Conservation (phyloP, 2,329 filamentous ascomycete genomes). For the Aspergillus terreus region DNA sequence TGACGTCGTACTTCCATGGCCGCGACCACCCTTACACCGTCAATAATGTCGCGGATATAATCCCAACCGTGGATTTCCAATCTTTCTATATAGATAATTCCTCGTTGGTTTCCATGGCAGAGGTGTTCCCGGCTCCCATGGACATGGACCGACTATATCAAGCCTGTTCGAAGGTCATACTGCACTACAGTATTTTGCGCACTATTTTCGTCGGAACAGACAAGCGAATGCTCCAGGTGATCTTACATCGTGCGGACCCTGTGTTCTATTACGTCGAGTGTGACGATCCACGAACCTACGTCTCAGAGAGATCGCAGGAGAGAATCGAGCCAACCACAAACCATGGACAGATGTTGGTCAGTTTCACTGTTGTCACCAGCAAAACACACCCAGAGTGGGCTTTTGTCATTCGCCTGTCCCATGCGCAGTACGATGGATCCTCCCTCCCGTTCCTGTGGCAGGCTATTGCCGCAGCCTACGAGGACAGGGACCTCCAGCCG, state of each 20-base stretch:
- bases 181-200: conserved; percentile 9
- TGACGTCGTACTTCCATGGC: background rate
- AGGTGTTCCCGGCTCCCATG: conserved; percentile 1
- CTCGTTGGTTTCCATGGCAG: conserved; percentile 4
- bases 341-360: background rate
- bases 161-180: conserved; percentile 3
- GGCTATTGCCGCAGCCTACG: conserved; percentile 5
- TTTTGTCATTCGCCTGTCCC: conserved; percentile 2
- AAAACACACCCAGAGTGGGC: background rate
- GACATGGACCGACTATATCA: conserved; percentile 3
- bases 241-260: conserved; percentile 3
- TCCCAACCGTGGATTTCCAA: conserved; percentile 4
- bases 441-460: conserved; percentile 5
- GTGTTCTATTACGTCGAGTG: conserved; percentile 3
- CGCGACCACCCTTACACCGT: background rate
- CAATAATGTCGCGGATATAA: conserved; percentile 4
- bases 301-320: background rate
- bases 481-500: background rate
- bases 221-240: conserved; percentile 5
- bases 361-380: conserved; percentile 5
- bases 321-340: background rate
- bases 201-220: conserved; percentile 4
- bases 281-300: conserved; percentile 5
- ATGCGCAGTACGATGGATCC: conserved; percentile 4
- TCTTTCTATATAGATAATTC: conserved; percentile 7